Percentiles rank a stretch among this genome's conserved stretches.
Evolutionary conservation across 768 basidiomycete species (phyloP).

Genomic region (Collybiopsis luxurians): DNA sequence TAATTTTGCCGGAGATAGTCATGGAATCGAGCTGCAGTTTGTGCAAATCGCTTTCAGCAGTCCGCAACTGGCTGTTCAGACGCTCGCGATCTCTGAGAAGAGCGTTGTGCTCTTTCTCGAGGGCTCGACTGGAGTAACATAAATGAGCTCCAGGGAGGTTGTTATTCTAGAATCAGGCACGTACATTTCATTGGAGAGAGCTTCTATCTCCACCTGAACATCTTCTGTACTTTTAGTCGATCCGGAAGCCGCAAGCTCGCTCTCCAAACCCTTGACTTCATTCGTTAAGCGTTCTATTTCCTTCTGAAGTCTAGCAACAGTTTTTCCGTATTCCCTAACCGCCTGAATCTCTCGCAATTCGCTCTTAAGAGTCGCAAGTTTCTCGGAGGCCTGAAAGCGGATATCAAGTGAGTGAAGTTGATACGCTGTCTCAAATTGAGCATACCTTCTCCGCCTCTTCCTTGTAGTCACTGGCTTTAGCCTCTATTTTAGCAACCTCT

Average conservation of each 20-base stretch:
- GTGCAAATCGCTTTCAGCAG: constrained; percentile 60
- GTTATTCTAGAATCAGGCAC: constrained; percentile 21
- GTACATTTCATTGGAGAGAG: constrained; percentile 63
- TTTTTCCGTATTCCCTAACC: constrained; percentile 60
- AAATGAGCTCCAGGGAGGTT: no score
- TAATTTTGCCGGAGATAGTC: constrained; percentile 52
- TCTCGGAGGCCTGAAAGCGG: constrained; percentile 44
- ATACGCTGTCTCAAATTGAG: not conserved
- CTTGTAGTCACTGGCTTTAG: constrained; percentile 43
- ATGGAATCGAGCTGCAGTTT: constrained; percentile 60
- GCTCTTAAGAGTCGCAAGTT: constrained; percentile 47
- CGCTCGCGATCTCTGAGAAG: constrained; percentile 62
- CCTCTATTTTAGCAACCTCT: constrained; percentile 57
- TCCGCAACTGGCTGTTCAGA: constrained; percentile 47
- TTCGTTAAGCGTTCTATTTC: constrained; percentile 58
- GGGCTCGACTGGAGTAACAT: constrained; percentile 45
- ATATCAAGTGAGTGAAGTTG: not conserved
- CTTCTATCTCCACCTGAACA: constrained; percentile 75
- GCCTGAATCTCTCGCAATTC: constrained; percentile 58
- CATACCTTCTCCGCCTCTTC: not conserved
- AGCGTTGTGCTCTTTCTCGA: constrained; percentile 60
- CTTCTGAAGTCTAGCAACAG: constrained; percentile 54
- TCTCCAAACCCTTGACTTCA: constrained; percentile 65
- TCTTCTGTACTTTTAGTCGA: constrained; percentile 82
- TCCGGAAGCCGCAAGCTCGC: constrained; percentile 67